Percentiles rank a stretch among this genome's conserved stretches.
phyloP scores from a whole-genome alignment of 352 stramenopile genomes.

The Achlya hypogyna region DNA sequence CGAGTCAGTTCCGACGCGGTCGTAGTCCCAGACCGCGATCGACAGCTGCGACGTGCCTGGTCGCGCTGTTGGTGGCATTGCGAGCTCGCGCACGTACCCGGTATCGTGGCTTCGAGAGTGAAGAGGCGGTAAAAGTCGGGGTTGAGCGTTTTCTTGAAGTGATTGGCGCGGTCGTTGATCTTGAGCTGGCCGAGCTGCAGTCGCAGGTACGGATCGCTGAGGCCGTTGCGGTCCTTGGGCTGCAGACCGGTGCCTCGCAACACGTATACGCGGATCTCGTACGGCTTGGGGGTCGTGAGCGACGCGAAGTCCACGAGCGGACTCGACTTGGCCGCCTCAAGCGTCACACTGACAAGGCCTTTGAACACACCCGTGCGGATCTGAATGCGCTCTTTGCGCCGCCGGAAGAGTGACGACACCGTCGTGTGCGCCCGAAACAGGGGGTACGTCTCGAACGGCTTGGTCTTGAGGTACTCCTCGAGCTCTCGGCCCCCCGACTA shows the following conservation, averaged over 20 bases:
- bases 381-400: conserved; percentile 43
- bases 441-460: conserved; percentile 67
- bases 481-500: conserved; percentile 63
- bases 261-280: conserved; percentile 69
- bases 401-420: conserved; percentile 40
- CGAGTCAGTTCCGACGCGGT: conserved; percentile 55
- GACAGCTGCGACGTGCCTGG: conserved; percentile 58
- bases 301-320: conserved; percentile 35
- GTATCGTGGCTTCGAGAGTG: conserved; percentile 53
- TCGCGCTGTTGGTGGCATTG: not conserved
- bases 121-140: conserved; percentile 72
- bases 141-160: conserved; percentile 67
- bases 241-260: conserved; percentile 60
- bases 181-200: conserved; percentile 63
- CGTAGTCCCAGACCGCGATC: conserved; percentile 73
- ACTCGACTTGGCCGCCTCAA: conserved; percentile 28
- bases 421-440: conserved; percentile 53
- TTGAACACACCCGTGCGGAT: conserved; percentile 73
- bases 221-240: conserved; percentile 69
- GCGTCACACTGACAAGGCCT: conserved; percentile 51
- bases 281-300: conserved; percentile 39
- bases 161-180: conserved; percentile 52
- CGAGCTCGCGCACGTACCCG: conserved; percentile 21
- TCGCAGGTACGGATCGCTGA: conserved; percentile 68
- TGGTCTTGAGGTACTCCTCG: conserved; percentile 56